These are phyloP conservation scores for Elsinoe ampelina DNA, from an alignment of 2,329 filamentous ascomycete genomes.

Conservation along the genomic window DNA sequence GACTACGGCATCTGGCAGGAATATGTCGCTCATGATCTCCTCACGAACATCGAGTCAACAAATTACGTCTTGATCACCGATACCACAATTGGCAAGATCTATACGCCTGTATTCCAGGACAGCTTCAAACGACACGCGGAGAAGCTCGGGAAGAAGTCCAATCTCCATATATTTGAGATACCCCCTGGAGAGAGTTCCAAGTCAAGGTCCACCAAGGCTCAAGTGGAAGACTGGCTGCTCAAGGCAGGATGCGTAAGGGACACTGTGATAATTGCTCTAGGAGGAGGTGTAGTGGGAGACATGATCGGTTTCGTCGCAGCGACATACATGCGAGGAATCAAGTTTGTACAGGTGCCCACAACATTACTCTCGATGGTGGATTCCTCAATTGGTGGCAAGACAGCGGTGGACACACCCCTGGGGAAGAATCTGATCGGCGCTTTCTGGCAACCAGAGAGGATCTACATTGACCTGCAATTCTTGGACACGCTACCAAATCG, in stretches of 20 bases:
- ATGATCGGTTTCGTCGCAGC: slow-evolving; percentile 96
- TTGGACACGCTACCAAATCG: slow-evolving; percentile 80
- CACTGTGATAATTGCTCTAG: slow-evolving; percentile 87
- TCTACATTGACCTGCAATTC: slow-evolving; percentile 91
- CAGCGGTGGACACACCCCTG: slow-evolving; percentile 89
- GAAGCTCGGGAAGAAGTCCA: slow-evolving; percentile 39
- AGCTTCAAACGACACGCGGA: slow-evolving; percentile 45
- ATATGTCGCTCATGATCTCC: slow-evolving; percentile 72
- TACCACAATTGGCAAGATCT: slow-evolving; percentile 75
- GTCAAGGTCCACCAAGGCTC: slow-evolving; percentile 82
- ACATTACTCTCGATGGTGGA: slow-evolving; percentile 96
- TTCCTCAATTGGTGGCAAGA: slow-evolving; percentile 96
- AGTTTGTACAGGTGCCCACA: slow-evolving; percentile 93
- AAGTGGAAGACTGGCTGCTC: slow-evolving; percentile 97
- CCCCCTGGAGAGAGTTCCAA: slow-evolving; percentile 91
- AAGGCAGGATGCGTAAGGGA: slow-evolving; percentile 86
- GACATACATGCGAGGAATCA: slow-evolving; percentile 96
- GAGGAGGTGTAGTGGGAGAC: slow-evolving; percentile 94
- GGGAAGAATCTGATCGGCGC: slow-evolving; percentile 94
- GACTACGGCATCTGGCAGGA: slow-evolving; percentile 83
- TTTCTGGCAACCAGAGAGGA: slow-evolving; percentile 90
- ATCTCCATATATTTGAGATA: slow-evolving; percentile 76
- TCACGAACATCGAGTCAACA: slow-evolving; percentile 67
- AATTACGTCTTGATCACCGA: slow-evolving; percentile 97
- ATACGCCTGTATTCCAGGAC: slow-evolving; percentile 66